A percentile compares a stretch with the other conserved stretches of the same genome.
These are phyloP conservation scores for Hebeloma cylindrosporum DNA, from an alignment of 768 basidiomycete genomes.

Conservation along the genomic window DNA sequence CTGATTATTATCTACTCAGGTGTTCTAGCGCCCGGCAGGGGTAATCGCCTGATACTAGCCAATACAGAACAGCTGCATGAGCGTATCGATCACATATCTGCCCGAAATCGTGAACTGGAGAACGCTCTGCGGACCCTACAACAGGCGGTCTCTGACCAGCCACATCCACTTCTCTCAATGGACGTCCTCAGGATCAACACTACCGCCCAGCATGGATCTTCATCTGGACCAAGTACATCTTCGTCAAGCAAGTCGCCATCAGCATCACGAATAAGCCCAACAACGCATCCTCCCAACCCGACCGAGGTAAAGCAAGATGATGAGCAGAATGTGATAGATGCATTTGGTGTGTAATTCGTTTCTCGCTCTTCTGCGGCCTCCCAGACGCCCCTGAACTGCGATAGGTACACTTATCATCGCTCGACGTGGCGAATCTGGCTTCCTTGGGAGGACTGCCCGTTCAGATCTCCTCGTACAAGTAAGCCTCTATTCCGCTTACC, in stretches of 20 bases:
- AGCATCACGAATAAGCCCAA: conserved; percentile 11
- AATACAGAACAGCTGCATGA: conserved; percentile 73
- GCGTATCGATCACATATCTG: conserved; percentile 53
- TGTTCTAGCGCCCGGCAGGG: conserved; percentile 56
- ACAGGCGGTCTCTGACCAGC: conserved; percentile 43
- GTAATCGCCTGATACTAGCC: conserved; percentile 62
- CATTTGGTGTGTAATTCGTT: conserved; percentile 29
- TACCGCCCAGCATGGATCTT: conserved; percentile 12
- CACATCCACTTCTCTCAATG: conserved; percentile 48
- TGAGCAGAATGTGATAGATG: conserved; percentile 43
- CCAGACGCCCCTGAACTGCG: too few relatives aligned
- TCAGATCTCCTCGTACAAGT: conserved; percentile 70
- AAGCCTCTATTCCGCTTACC: conserved; percentile 11
- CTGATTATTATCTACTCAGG: conserved; percentile 32
- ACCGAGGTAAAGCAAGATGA: conserved; percentile 32
- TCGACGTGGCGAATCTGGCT: conserved; percentile 52
- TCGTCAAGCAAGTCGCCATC: conserved; percentile 28
- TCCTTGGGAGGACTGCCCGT: conserved; percentile 65
- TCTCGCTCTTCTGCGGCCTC: too few relatives aligned
- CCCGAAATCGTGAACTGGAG: conserved; percentile 64
- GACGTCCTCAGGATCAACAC: conserved; percentile 26
- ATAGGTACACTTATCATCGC: conserved; percentile 42
- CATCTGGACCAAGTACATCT: conserved; percentile 21
- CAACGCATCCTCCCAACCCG: conserved; percentile 9
- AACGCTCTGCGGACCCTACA: conserved; percentile 53